Conservation (phyloP, 345 rosid species). For the Leavenworthia alabamica region DNA sequence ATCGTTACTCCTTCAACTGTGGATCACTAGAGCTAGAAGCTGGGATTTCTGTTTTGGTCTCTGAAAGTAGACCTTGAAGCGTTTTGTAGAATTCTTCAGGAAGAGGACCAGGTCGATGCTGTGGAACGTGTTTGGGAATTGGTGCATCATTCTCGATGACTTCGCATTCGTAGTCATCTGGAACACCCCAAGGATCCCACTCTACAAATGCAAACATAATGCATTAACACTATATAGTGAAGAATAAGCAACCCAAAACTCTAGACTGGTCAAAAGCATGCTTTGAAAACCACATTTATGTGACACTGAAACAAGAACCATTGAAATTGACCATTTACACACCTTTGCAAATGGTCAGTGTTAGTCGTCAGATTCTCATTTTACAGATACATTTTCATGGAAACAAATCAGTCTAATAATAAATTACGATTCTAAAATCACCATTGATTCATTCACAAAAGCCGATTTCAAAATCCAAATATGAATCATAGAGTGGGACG, state of each 20-base stretch:
- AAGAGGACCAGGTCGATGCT: constrained; percentile 92
- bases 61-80: constrained; percentile 42
- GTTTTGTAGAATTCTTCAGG: constrained; percentile 86
- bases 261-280: background rate
- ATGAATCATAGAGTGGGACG: background rate
- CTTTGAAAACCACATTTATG: background rate
- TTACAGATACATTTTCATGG: background rate
- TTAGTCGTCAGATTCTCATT: background rate
- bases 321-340: background rate
- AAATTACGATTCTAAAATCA: background rate
- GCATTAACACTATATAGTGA: background rate
- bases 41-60: constrained; percentile 27
- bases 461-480: background rate
- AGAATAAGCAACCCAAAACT: background rate
- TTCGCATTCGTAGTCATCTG: constrained; percentile 88
- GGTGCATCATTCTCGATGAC: constrained; percentile 88
- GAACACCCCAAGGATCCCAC: constrained; percentile 98
- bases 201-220: constrained; percentile 40
- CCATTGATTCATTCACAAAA: background rate
- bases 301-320: background rate
- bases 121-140: constrained; percentile 88
- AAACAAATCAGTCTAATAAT: background rate
- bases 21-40: constrained; percentile 45
- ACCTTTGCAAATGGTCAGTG: background rate
- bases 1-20: constrained; percentile 38